These are phyloP conservation scores for Blastobotrys apis DNA, from an alignment of 1,139 yeast species.

Conservation along the genomic window DNA sequence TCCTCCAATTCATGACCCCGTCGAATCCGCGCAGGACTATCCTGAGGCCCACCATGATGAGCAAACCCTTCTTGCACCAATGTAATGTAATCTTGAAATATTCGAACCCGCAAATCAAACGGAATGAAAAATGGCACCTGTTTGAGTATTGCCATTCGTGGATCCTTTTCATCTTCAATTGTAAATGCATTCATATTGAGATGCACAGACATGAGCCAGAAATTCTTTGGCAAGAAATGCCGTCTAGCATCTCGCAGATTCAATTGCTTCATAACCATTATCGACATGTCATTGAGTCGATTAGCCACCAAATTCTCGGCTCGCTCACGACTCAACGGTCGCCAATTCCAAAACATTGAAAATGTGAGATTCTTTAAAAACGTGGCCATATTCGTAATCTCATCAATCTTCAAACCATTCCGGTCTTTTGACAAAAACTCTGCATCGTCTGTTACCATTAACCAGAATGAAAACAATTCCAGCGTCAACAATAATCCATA, in stretches of 20 bases:
- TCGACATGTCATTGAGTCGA: constrained; percentile 31
- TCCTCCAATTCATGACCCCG: constrained; percentile 70
- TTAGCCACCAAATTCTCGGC: constrained; percentile 5
- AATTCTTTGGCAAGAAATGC: constrained; percentile 47
- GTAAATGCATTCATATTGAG: constrained; percentile 11
- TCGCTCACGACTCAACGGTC: background rate
- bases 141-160: constrained; percentile 49
- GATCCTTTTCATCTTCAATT: constrained; percentile 22
- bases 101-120: constrained; percentile 65
- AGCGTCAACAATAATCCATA: background rate
- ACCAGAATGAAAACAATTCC: constrained; percentile 37
- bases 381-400: constrained; percentile 45
- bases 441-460: constrained; percentile 65
- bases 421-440: constrained; percentile 42
- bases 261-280: constrained; percentile 60
- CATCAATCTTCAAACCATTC: constrained; percentile 42
- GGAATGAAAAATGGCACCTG: constrained; percentile 76
- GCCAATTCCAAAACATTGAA: constrained; percentile 47
- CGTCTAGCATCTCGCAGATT: constrained; percentile 67
- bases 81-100: constrained; percentile 59
- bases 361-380: constrained; percentile 56
- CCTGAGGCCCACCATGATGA: constrained; percentile 14
- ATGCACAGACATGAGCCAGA: constrained; percentile 49
- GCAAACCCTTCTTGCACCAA: too few relatives aligned
- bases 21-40: constrained; percentile 46